A percentile compares a stretch with the other conserved stretches of the same genome.
phyloP scores from a whole-genome alignment of 2,329 filamentous ascomycete genomes.

The Ophioceras dolichostomum region DNA sequence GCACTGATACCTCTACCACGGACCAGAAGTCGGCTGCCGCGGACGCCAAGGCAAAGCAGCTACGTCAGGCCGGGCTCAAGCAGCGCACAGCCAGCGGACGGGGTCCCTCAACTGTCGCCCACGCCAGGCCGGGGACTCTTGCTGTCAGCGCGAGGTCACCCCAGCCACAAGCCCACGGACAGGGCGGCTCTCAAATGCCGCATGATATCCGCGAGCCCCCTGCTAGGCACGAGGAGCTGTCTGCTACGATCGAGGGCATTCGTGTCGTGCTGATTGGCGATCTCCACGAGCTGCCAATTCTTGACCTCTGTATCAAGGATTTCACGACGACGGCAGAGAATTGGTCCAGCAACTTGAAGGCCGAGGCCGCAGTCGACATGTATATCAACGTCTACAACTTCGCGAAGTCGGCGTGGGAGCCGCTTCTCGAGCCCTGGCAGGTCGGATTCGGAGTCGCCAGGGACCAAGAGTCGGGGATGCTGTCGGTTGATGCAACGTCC shows the following conservation, averaged over 20 bases:
- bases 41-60: constrained; percentile 43
- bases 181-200: constrained; percentile 2
- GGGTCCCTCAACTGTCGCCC: constrained; percentile 36
- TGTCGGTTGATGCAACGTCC: constrained; percentile 78
- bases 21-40: constrained; percentile 22
- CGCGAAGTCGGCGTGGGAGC: constrained; percentile 97
- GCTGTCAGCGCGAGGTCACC: constrained; percentile 8
- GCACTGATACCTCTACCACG: constrained; percentile 39
- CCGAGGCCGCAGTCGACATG: constrained; percentile 81
- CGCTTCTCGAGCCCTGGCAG: constrained; percentile 90
- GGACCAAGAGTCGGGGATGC: constrained; percentile 58
- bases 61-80: constrained; percentile 35
- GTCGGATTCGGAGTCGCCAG: constrained; percentile 83
- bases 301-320: constrained; percentile 86
- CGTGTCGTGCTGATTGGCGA: constrained; percentile 92
- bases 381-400: constrained; percentile 99
- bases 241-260: constrained; percentile 76
- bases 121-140: constrained; percentile 23
- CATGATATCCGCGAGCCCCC: constrained; percentile 19
- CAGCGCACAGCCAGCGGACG: constrained; percentile 44
- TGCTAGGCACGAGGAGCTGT: constrained; percentile 58
- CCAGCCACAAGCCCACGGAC: not conserved
- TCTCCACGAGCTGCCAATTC: constrained; percentile 83
- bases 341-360: constrained; percentile 81
- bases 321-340: constrained; percentile 78